These are phyloP conservation scores for Sedum album DNA, from an alignment of 164 flowering plant genomes.

Conservation along the genomic window DNA sequence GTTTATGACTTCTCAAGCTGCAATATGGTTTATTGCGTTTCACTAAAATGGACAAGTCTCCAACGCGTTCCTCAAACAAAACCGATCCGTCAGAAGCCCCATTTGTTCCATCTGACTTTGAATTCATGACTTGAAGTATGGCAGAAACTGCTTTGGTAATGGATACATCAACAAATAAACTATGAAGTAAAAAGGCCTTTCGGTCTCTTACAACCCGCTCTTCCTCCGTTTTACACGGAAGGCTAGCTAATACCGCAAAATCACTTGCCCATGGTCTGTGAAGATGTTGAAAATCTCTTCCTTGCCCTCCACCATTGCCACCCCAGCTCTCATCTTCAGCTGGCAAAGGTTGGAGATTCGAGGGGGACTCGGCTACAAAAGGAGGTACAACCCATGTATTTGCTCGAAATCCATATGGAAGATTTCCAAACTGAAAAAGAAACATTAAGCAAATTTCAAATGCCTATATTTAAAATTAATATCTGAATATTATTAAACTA, in stretches of 20 bases:
- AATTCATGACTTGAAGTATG: constrained; percentile 39
- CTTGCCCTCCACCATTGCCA: constrained; percentile 93
- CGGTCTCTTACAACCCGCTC: constrained; percentile 80
- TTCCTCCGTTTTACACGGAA: constrained; percentile 92
- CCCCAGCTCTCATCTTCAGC: constrained; percentile 91
- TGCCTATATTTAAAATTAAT: not conserved
- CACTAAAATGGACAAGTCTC: constrained; percentile 59
- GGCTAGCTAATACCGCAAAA: constrained; percentile 63
- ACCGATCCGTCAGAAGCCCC: not conserved
- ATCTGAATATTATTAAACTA: not conserved
- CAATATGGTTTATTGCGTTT: constrained; percentile 3
- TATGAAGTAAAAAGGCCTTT: constrained; percentile 88
- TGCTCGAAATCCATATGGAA: constrained; percentile 92
- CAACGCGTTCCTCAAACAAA: constrained; percentile 34
- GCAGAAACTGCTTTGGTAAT: constrained; percentile 61
- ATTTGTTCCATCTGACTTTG: constrained; percentile 15
- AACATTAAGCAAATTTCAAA: not conserved
- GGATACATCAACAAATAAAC: constrained; percentile 69
- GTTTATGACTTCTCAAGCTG: not conserved
- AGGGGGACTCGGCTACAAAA: constrained; percentile 45
- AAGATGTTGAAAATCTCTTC: constrained; percentile 51
- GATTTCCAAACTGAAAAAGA: constrained; percentile 80
- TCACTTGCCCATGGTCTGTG: constrained; percentile 79
- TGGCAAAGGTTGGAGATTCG: constrained; percentile 55
- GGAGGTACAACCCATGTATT: constrained; percentile 95